A percentile compares a stretch with the other conserved stretches of the same genome.
Conservation (phyloP, 2,329 filamentous ascomycete species). For the Monosporascus sp. region DNA sequence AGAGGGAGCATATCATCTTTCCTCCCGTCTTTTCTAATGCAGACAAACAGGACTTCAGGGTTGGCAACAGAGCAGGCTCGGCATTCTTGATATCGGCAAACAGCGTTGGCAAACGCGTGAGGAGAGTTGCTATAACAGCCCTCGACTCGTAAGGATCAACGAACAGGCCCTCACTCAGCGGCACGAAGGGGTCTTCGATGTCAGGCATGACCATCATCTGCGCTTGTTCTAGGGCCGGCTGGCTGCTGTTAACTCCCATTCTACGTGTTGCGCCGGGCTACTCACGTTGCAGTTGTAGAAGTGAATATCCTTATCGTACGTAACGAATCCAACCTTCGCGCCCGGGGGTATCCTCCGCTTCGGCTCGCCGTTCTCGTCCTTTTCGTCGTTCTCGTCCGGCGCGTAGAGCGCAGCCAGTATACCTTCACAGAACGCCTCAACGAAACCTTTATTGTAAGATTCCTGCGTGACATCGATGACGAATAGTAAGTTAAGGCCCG, state of each 20-base stretch:
- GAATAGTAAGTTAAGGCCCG: conserved; percentile 83
- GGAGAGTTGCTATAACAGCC: conserved; percentile 78
- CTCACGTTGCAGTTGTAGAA: conserved; percentile 91
- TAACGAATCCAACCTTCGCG: conserved; percentile 88
- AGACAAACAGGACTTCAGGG: conserved; percentile 76
- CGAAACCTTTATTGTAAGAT: conserved; percentile 81
- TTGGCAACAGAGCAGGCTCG: conserved; percentile 80
- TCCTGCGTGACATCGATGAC: conserved; percentile 91
- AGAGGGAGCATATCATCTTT: conserved; percentile 83
- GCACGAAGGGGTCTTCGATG: conserved; percentile 92
- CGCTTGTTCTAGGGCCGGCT: conserved; percentile 74
- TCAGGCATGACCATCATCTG: conserved; percentile 99
- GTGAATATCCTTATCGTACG: conserved; percentile 93
- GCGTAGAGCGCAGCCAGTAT: conserved; percentile 82
- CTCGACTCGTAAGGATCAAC: conserved; percentile 87
- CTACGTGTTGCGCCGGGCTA: conserved; percentile 13
- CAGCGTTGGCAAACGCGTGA: conserved; percentile 75
- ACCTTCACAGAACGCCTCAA: conserved; percentile 86
- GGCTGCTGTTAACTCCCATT: conserved; percentile 12
- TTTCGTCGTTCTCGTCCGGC: conserved; percentile 47
- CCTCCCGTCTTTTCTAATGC: conserved; percentile 83
- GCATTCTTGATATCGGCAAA: conserved; percentile 86
- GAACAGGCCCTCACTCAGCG: conserved; percentile 85
- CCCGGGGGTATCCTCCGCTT: conserved; percentile 64
- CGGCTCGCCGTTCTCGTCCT: conserved; percentile 46